phyloP scores from a whole-genome alignment of 2,329 filamentous ascomycete genomes.

The Trichoderma sp. region DNA sequence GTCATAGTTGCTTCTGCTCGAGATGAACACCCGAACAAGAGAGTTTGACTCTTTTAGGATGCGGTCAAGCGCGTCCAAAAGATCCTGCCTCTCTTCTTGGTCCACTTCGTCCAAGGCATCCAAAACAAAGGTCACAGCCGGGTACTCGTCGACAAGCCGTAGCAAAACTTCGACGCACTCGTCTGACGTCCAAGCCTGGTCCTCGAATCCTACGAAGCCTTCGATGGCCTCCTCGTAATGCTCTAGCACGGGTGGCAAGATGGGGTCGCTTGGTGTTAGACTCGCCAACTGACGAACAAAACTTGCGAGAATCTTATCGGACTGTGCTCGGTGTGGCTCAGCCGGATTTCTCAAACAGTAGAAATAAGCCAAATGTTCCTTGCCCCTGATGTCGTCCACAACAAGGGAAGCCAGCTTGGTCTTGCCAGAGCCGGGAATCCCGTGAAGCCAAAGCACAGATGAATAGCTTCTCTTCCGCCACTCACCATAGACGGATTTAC shows the following conservation, averaged over 20 bases:
- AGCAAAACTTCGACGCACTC: conserved; percentile 10
- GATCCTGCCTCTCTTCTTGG: conserved; percentile 11
- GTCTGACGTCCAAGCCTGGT: background rate
- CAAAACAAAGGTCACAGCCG: conserved; percentile 11
- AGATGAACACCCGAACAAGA: conserved; percentile 15
- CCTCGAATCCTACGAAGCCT: conserved; percentile 11
- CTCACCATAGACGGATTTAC: background rate
- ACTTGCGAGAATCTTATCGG: conserved; percentile 11
- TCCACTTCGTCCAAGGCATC: conserved; percentile 16
- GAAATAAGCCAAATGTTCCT: conserved; percentile 14
- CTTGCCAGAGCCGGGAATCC: conserved; percentile 18
- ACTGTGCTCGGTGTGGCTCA: conserved; percentile 19
- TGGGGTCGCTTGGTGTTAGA: conserved; percentile 10
- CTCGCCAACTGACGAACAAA: conserved; percentile 14
- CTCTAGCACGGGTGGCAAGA: conserved; percentile 8
- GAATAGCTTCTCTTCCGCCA: conserved; percentile 6
- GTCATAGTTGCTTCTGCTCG: conserved; percentile 15
- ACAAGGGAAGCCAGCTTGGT: conserved; percentile 15
- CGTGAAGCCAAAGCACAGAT: conserved; percentile 22
- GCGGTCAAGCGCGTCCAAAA: conserved; percentile 3
- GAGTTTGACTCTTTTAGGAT: conserved; percentile 6
- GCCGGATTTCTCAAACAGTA: conserved; percentile 14
- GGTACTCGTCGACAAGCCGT: conserved; percentile 11
- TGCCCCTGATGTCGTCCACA: conserved; percentile 5
- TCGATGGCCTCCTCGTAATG: conserved; percentile 7